Evolutionary conservation across 2,329 filamentous ascomycete genomes (phyloP).

Genomic region (Colletotrichum paranaense): DNA sequence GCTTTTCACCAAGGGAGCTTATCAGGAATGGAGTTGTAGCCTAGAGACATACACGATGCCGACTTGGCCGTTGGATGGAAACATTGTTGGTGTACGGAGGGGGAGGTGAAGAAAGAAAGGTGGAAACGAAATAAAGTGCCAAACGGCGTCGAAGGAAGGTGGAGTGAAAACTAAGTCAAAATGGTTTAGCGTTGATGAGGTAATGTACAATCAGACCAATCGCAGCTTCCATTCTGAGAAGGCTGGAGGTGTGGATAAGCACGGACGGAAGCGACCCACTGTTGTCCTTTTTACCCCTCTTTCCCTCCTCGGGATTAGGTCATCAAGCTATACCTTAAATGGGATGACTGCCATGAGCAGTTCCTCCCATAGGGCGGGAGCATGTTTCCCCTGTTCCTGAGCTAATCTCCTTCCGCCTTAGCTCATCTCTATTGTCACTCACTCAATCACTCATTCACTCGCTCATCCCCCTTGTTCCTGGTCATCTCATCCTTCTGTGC

Average conservation of each 20-base stretch:
- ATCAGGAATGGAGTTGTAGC: no score
- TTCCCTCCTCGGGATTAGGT: conserved; percentile 13
- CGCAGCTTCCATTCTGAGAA: not conserved
- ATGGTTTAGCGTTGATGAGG: not conserved
- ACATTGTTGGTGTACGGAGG: not conserved
- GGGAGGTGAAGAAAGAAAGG: not conserved
- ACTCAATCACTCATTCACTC: not conserved
- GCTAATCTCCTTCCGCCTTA: conserved; percentile 9
- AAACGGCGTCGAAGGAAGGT: not conserved
- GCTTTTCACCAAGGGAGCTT: no score
- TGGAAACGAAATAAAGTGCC: not conserved
- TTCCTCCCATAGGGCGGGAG: conserved; percentile 11
- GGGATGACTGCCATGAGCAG: not conserved
- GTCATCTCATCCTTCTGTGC: conserved; percentile 16
- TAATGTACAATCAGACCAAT: not conserved
- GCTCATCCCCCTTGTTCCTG: conserved; percentile 25
- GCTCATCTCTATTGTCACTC: conserved; percentile 16
- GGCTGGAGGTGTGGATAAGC: not conserved
- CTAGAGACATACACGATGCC: not conserved
- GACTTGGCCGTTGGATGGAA: not conserved
- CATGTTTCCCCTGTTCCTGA: conserved; percentile 15
- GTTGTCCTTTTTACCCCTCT: conserved; percentile 24
- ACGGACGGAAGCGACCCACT: conserved; percentile 18
- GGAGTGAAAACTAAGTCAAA: not conserved
- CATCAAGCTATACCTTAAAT: not conserved